Evolutionary conservation across 768 basidiomycete species (phyloP), one percentile per base, ranked within the genome.

Genomic region (Porphyrellus cyaneotinctus): DNA sequence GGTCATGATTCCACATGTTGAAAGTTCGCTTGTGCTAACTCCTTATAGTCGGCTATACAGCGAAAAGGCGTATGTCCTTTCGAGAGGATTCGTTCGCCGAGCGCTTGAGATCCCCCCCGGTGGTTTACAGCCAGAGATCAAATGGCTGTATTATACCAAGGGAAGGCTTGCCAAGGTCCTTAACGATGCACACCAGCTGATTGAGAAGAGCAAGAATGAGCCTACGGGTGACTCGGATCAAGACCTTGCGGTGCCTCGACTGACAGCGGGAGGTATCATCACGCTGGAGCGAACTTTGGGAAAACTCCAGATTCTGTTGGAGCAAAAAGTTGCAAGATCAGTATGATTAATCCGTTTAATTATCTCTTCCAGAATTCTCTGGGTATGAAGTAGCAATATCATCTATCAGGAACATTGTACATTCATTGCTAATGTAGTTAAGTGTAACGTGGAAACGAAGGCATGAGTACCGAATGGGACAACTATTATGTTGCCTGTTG

Each of bases 11-110:
- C 26, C 30, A n/a, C 23, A 35, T 22, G 31, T 10, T 20, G 26
- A 36, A 38, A 9, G 37, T 18, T 41, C 10, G 17, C n/a, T 30
- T 31, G 5, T 51, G 35, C 45, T 48, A 28, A 56, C 47, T 41
- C 44, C 6, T 55, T 48, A n/a, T 61, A 94, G 92, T 62, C 91
- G 93, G 39, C 70, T 95, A 13, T 95, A 97, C 73, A 94, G 79
- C 67, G 94, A 97, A 71, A 94, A 94, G 67, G 92, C 91, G 6
- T 95, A 88, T 60, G 90, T 95, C 35, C 77, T 95, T 36, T 92
- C 93, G 12, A 80, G 93, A 28, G 89, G 86, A 9, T 97, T 95
- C 65, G 84, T 95, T 44, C 85, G 87, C n/a, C 85, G 89, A 17
- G 93, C 93, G 13, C 81, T 95, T 26, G 88, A 91, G 71, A 74